These are phyloP conservation scores for Fusarium fujikuroi DNA, from an alignment of 2,329 filamentous ascomycete species.

Conservation along the genomic window DNA sequence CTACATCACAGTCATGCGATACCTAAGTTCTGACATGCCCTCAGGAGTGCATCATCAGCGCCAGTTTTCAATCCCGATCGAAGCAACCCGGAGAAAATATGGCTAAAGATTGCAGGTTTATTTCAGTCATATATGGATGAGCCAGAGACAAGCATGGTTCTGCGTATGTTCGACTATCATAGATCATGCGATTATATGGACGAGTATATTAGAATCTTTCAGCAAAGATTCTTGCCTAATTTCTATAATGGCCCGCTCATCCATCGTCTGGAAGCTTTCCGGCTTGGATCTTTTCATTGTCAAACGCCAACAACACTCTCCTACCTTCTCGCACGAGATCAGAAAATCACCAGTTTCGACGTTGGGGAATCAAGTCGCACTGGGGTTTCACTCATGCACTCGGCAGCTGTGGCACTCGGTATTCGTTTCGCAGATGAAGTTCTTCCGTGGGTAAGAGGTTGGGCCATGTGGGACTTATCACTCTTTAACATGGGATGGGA, in stretches of 20 bases:
- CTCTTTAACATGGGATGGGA: conserved; percentile 19
- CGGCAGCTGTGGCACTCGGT: conserved; percentile 33
- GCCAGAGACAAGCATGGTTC: conserved; percentile 14
- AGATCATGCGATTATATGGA: conserved; percentile 1
- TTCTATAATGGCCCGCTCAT: conserved; percentile 10
- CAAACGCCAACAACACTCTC: neutral
- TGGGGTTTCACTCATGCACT: conserved; percentile 41
- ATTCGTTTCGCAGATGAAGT: conserved; percentile 31
- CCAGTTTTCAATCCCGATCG: neutral
- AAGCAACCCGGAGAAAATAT: neutral
- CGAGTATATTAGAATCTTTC: conserved; percentile 15
- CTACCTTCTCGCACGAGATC: conserved; percentile 12
- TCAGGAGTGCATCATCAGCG: conserved; percentile 1
- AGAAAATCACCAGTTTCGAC: neutral
- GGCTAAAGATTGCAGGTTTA: conserved; percentile 14
- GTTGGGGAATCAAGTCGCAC: conserved; percentile 25
- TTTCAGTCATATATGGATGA: conserved; percentile 39
- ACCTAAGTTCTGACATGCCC: too few relatives aligned
- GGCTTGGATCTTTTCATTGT: conserved; percentile 32
- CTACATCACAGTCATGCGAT: too few relatives aligned
- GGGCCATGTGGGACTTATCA: neutral
- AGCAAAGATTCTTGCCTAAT: conserved; percentile 28
- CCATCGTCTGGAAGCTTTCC: conserved; percentile 39
- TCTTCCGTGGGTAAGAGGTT: neutral
- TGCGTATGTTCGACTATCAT: conserved; percentile 31